phyloP scores from a whole-genome alignment of 345 rosid genomes.

The Euclidium syriacum region DNA sequence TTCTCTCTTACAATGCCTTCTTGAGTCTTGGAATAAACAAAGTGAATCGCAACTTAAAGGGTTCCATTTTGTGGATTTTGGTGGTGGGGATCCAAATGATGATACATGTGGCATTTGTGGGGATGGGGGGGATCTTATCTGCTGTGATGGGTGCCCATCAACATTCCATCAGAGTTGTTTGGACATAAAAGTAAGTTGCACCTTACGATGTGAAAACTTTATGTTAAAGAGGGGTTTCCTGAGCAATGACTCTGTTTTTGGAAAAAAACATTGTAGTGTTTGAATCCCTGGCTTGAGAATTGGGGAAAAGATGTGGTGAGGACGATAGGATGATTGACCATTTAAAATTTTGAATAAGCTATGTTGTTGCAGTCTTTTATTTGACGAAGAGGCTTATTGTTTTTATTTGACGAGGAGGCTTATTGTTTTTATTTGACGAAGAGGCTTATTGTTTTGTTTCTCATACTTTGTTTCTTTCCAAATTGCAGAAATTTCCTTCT shows the following conservation, averaged over 20 bases:
- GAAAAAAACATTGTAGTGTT: neutral
- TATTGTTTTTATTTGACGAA: neutral
- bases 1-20: constrained; percentile 64
- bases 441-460: constrained; percentile 1
- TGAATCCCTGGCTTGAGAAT: neutral
- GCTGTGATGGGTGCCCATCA: constrained; percentile 96
- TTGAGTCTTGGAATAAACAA: constrained; percentile 71
- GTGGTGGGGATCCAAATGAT: constrained; percentile 78
- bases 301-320: neutral
- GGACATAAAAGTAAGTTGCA: constrained; percentile 56
- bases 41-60: constrained; percentile 45
- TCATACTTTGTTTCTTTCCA: constrained; percentile 12
- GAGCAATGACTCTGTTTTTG: neutral
- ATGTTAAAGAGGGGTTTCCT: neutral
- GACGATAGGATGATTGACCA: neutral
- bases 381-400: neutral
- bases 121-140: constrained; percentile 89
- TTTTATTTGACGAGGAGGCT: neutral
- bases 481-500: constrained; percentile 68
- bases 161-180: constrained; percentile 91
- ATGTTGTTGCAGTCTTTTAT: neutral
- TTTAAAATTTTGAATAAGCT: neutral
- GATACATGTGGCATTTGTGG: constrained; percentile 98
- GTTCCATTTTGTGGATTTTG: constrained; percentile 59
- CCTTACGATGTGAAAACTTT: neutral